Percentiles rank a stretch among this genome's conserved stretches.
Evolutionary conservation across 768 basidiomycete species (phyloP).

Genomic region (Kwoniella dejecticola): DNA sequence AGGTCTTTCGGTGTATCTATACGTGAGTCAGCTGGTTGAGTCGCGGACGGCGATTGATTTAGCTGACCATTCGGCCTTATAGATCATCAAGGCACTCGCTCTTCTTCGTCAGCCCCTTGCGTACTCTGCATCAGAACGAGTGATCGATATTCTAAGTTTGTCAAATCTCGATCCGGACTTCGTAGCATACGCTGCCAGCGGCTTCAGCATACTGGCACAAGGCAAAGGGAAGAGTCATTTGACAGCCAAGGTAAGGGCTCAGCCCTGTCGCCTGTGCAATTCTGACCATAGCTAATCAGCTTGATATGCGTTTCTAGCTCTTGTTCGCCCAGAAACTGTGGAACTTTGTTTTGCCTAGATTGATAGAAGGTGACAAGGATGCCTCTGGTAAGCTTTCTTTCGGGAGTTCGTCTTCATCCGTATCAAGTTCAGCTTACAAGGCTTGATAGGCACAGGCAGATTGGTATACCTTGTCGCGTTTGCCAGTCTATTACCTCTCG

Average conservation of each 20-base stretch:
- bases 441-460: conserved; percentile 36
- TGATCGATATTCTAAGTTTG: conserved; percentile 68
- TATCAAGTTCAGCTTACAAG: no score
- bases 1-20: conserved; percentile 43
- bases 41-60: background rate
- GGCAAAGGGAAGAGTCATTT: conserved; percentile 72
- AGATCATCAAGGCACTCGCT: conserved; percentile 80
- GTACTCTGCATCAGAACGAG: conserved; percentile 62
- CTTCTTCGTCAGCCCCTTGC: conserved; percentile 70
- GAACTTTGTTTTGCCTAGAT: conserved; percentile 68
- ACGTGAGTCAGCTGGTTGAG: conserved; percentile 21
- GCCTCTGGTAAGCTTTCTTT: conserved; percentile 60
- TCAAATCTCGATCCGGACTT: conserved; percentile 62
- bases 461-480: conserved; percentile 82
- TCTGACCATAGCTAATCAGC: background rate
- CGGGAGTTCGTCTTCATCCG: background rate
- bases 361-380: conserved; percentile 69
- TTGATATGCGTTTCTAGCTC: conserved; percentile 47
- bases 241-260: conserved; percentile 67
- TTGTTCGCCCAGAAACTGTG: conserved; percentile 63
- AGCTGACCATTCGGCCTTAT: background rate
- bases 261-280: no score
- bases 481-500: conserved; percentile 73
- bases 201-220: conserved; percentile 66
- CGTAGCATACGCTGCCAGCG: conserved; percentile 72